Percentiles rank a stretch among this genome's conserved stretches.
Conservation (phyloP, 352 stramenopile genomes). For the Pythium phragmitis region DNA sequence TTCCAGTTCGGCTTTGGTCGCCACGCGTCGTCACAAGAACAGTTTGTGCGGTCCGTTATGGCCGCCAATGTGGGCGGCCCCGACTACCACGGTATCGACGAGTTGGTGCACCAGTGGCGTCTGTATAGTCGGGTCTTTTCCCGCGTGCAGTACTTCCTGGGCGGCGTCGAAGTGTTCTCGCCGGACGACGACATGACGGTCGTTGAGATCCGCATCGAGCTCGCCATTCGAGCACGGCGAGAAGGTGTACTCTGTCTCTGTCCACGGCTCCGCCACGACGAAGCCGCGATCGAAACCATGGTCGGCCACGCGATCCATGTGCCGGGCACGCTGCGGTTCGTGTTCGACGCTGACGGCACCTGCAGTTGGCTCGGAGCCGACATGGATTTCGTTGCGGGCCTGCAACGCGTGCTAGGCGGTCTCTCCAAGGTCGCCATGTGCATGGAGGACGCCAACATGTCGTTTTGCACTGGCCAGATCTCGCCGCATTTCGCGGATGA, state of each 20-base stretch:
- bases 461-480: constrained; percentile 57
- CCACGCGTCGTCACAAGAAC: constrained; percentile 34
- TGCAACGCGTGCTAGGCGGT: constrained; percentile 44
- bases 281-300: constrained; percentile 52
- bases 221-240: constrained; percentile 41
- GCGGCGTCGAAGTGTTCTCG: constrained; percentile 34
- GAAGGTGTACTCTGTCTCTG: constrained; percentile 46
- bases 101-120: constrained; percentile 51
- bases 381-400: constrained; percentile 50
- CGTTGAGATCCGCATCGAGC: constrained; percentile 41
- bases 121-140: constrained; percentile 46
- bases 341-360: constrained; percentile 41
- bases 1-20: constrained; percentile 31
- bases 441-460: constrained; percentile 47
- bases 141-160: constrained; percentile 34
- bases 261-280: constrained; percentile 36
- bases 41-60: constrained; percentile 59
- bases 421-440: constrained; percentile 44
- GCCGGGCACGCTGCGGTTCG: constrained; percentile 47
- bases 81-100: constrained; percentile 50
- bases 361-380: constrained; percentile 61
- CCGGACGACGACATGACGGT: constrained; percentile 40
- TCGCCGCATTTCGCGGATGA: background rate
- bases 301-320: constrained; percentile 41
- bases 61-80: constrained; percentile 38